Base-by-base conservation (phyloP, 2,329 filamentous ascomycete genomes). In the Leptographium lundbergii region DNA sequence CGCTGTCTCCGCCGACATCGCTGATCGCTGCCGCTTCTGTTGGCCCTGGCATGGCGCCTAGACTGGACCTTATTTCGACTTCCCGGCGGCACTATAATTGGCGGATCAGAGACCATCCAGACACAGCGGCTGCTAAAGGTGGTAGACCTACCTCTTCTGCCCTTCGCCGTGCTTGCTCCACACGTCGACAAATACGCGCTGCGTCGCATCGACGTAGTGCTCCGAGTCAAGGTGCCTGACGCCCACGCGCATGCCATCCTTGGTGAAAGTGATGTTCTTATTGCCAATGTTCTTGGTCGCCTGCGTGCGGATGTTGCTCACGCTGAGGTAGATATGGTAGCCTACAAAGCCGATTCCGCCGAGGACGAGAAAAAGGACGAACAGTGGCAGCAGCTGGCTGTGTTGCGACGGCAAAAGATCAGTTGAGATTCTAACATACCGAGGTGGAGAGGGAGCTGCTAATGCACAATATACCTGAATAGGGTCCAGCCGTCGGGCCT, bases 231-330 rank as follows among this genome's bases (percentile, higher is more conserved):
- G 71, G 61, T 89, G 78, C 72, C 85, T 87, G 62, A 91, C 80
- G 55, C 84, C 84, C 52, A 91, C 86, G 61, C 81, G 81, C 61
- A 88, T 73, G 59, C 88, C 88, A 59, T 90, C 87, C 69, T 88
- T 89, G 47, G 84, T 86, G 71, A 90, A 87, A 48, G 83, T 76
- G 59, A 91, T 81, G 69, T 91, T 87, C 74, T 87, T 88, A 73
- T 82, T 82, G 69, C 85, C 83, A 81, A 91, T 87, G 67, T 82
- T 82, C 71, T 86, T 77, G 55, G 79, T 81, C 54, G 87, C 86
- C 60, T 81, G 77, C 61, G 81, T 75, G 61, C 81, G 79, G 66
- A 91, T 84, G 70, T 87, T 79, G 72, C 76, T 77, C 59, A 81
- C 77, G 71, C 83, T 84, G 58, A 87, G 71, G 72, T 87, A 91